A percentile compares a stretch with the other conserved stretches of the same genome.
These are phyloP conservation scores for Syzygium malaccense DNA, from an alignment of 441 rosid species.

Conservation along the genomic window DNA sequence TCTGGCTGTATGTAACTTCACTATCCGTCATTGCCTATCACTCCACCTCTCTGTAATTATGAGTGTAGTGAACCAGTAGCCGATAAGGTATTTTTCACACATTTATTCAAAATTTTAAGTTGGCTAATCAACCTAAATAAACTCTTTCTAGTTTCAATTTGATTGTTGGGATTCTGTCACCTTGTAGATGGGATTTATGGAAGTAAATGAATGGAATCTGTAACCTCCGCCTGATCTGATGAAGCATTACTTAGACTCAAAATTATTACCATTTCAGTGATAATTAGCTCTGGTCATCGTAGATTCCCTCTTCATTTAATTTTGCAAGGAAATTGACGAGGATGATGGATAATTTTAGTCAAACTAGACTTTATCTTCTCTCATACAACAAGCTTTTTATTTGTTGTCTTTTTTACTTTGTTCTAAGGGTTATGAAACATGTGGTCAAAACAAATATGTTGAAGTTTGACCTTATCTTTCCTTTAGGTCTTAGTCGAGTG, in stretches of 20 bases:
- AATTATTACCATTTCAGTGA: neutral
- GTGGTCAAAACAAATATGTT: neutral
- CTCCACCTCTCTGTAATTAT: neutral
- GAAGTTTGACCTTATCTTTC: neutral
- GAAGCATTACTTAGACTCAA: neutral
- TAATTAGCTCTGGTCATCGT: neutral
- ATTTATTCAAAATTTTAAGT: neutral
- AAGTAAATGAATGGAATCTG: neutral
- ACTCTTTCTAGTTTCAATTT: neutral
- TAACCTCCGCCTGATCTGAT: neutral
- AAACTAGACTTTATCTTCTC: neutral
- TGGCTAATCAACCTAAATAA: neutral
- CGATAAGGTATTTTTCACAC: neutral
- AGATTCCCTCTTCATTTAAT: neutral
- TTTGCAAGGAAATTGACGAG: neutral
- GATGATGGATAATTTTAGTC: neutral
- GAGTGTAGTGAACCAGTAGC: neutral
- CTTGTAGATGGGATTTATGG: neutral
- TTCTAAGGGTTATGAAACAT: neutral
- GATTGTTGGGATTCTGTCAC: neutral
- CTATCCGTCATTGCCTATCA: neutral
- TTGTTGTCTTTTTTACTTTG: neutral
- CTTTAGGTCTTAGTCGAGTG: neutral
- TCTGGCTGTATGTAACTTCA: neutral
- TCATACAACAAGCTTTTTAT: neutral